A percentile compares a stretch with the other conserved stretches of the same genome.
Conservation (phyloP, 2,329 filamentous ascomycete genomes). For the Trichophyton rubrum region DNA sequence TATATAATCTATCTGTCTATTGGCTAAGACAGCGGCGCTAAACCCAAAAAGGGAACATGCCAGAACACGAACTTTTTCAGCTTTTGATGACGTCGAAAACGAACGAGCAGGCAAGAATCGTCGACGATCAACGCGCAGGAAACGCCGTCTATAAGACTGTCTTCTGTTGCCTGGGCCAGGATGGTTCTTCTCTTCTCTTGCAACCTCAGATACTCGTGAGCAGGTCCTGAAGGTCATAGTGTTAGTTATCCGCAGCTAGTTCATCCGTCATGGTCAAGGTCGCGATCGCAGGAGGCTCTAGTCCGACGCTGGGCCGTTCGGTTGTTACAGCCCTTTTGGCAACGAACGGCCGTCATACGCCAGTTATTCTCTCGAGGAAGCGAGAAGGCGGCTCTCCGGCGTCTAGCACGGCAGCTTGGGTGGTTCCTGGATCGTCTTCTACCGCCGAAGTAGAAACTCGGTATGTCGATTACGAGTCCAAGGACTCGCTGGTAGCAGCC, state of each 20-base stretch:
- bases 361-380: constrained; percentile 21
- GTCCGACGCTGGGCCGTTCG: constrained; percentile 6
- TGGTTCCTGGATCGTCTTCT: constrained; percentile 7
- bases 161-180: background rate
- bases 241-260: background rate
- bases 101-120: too few species aligned
- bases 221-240: background rate
- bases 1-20: background rate
- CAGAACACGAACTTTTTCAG: background rate
- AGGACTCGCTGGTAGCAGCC: constrained; percentile 14
- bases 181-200: background rate
- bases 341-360: constrained; percentile 15
- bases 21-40: background rate
- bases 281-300: constrained; percentile 8
- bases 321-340: constrained; percentile 10
- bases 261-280: constrained; percentile 8
- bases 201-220: background rate
- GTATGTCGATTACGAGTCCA: constrained; percentile 21
- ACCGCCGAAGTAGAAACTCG: constrained; percentile 14
- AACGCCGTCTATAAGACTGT: background rate
- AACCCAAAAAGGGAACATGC: background rate
- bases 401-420: background rate
- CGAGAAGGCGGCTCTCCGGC: constrained; percentile 8
- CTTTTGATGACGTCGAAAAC: background rate
- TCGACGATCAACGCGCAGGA: background rate